Conservation (phyloP, 2,329 filamentous ascomycete species). For the Exophiala sideris region DNA sequence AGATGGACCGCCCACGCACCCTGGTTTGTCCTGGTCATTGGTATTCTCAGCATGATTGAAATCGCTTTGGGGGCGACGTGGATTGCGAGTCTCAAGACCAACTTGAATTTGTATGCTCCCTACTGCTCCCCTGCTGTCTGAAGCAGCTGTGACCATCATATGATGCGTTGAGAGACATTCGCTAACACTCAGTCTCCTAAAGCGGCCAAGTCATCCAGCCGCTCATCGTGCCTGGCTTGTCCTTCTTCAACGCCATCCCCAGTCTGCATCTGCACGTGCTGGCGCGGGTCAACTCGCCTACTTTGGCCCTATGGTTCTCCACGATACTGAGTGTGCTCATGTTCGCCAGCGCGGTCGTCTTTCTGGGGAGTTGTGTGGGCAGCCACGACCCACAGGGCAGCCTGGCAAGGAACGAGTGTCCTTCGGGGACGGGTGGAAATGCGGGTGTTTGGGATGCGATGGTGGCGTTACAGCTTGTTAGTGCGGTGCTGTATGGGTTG, state of each 20-base stretch:
- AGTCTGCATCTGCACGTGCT: slow-evolving; percentile 26
- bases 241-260: slow-evolving; percentile 29
- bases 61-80: slow-evolving; percentile 26
- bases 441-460: slow-evolving; percentile 23
- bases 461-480: slow-evolving; percentile 25
- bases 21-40: slow-evolving; percentile 20
- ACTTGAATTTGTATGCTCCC: slow-evolving; percentile 22
- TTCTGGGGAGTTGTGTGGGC: slow-evolving; percentile 19
- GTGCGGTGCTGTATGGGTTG: slow-evolving; percentile 18
- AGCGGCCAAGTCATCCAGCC: slow-evolving; percentile 27
- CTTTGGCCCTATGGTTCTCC: slow-evolving; percentile 25
- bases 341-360: slow-evolving; percentile 22
- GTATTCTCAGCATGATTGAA: slow-evolving; percentile 24
- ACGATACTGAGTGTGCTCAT: slow-evolving; percentile 14
- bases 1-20: slow-evolving; percentile 24
- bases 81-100: slow-evolving; percentile 21
- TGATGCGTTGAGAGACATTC: too few relatives aligned
- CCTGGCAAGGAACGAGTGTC: slow-evolving; percentile 25
- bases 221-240: slow-evolving; percentile 24
- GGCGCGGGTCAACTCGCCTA: slow-evolving; percentile 24
- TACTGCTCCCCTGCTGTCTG: not conserved
- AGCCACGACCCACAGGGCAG: slow-evolving; percentile 4
- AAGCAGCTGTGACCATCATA: not conserved
- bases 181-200: not conserved
- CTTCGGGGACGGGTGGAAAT: slow-evolving; percentile 13